Percentiles rank a stretch among this genome's conserved stretches.
phyloP scores from a whole-genome alignment of 495 filamentous ascomycete genomes.

The Gamarada debralockiae region DNA sequence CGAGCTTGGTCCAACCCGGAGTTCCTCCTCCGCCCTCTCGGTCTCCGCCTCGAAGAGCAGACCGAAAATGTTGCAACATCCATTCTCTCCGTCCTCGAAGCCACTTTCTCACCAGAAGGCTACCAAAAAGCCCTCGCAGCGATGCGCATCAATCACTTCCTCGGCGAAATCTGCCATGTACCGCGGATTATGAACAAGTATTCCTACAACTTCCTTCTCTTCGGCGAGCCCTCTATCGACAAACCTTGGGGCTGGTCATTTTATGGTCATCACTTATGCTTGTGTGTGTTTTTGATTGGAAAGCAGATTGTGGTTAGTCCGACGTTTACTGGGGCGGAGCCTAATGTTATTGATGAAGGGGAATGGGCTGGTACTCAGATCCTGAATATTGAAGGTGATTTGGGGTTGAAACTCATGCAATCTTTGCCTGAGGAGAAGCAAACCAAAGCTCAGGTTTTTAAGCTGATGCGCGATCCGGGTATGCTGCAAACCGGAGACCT shows the following conservation, averaged over 20 bases:
- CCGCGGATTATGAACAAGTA: constrained; percentile 62
- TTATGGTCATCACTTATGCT: constrained; percentile 71
- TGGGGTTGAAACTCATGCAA: constrained; percentile 66
- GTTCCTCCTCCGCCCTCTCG: neutral
- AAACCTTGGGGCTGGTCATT: constrained; percentile 65
- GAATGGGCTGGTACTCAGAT: constrained; percentile 55
- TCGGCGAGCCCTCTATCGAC: constrained; percentile 39
- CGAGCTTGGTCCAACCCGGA: constrained; percentile 14
- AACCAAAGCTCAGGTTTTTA: constrained; percentile 48
- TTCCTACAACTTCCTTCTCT: constrained; percentile 62
- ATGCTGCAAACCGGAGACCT: neutral
- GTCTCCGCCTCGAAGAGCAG: constrained; percentile 3
- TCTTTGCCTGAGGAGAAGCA: constrained; percentile 42
- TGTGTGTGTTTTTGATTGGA: constrained; percentile 59
- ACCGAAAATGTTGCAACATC: neutral
- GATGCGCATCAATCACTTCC: constrained; percentile 75
- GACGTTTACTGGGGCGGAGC: constrained; percentile 72
- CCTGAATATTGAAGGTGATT: constrained; percentile 54
- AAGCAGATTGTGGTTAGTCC: constrained; percentile 58
- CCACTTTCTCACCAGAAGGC: constrained; percentile 59
- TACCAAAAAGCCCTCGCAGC: constrained; percentile 63
- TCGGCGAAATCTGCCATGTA: constrained; percentile 59
- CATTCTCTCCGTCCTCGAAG: constrained; percentile 14
- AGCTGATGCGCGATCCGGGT: constrained; percentile 3
- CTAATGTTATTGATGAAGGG: constrained; percentile 63